These are phyloP conservation scores for Vigna hirtella DNA, from an alignment of 306 rosid genomes.

Conservation along the genomic window DNA sequence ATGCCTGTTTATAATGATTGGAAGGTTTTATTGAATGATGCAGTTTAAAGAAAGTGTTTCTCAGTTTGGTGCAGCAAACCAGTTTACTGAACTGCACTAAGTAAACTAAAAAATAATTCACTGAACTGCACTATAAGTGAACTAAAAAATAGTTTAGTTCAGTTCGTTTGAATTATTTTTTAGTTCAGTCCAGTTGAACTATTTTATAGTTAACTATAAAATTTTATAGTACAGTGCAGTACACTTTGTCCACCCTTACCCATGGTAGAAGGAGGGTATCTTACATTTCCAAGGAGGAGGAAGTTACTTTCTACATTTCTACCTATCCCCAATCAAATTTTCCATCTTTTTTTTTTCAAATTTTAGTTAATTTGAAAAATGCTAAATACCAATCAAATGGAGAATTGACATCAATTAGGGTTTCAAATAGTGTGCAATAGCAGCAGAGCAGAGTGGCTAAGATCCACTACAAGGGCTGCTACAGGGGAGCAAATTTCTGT, in stretches of 20 bases:
- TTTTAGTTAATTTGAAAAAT: not conserved
- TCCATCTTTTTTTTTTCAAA: not conserved
- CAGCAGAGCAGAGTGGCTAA: not conserved
- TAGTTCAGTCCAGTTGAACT: too few species aligned
- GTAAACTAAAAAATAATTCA: too few species aligned
- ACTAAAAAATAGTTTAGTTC: too few species aligned
- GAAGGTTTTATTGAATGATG: constrained; percentile 29
- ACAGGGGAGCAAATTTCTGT: not conserved
- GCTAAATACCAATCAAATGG: not conserved
- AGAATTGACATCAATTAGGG: not conserved
- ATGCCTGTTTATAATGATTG: constrained; percentile 21
- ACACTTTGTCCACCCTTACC: too few species aligned
- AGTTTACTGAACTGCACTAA: too few species aligned
- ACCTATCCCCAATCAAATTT: not conserved
- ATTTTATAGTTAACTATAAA: too few species aligned
- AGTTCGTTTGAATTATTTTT: too few species aligned
- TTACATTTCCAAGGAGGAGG: not conserved
- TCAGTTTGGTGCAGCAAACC: constrained; percentile 55
- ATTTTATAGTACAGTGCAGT: too few species aligned
- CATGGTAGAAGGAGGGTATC: not conserved
- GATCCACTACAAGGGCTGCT: not conserved
- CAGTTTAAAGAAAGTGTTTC: constrained; percentile 94
- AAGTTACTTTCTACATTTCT: not conserved
- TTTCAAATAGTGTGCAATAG: not conserved
- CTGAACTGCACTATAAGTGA: too few species aligned